Evolutionary conservation across 1,284 basidiomycete genomes (phyloP), one percentile per base, ranked within the genome.

Genomic region (Lignosus rhinocerotis): DNA sequence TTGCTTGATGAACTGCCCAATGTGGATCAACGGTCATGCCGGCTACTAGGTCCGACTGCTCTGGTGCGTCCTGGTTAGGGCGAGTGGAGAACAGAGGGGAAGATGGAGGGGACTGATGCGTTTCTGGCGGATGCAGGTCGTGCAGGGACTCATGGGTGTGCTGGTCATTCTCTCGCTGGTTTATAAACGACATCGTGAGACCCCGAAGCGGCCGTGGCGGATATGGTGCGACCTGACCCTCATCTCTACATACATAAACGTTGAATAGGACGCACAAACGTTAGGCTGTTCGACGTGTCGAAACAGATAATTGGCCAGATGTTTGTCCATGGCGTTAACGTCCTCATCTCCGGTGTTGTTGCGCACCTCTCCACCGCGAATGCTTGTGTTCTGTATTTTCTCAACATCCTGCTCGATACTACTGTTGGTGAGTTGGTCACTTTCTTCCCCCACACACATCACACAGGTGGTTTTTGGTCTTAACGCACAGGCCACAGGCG

Each of bases 341-440:
- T 98, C 21, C 76, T 96, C 42, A 87, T 94, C 59, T 92, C 90
- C 34, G 82, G 83, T 65, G 60, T 89, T 17, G 82, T 83, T 39
- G 93, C 92, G 0, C 76, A 86, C 45, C 81, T 85, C 47, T 82
- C 82, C 1, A 78, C 86, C 16, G 83, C 84, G 51, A 96, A 96
- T 71, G 92, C 94, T 5, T 97, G 94, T 69, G 89, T 92, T 16
- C 83, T 88, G 60, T 98, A 98, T 76, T 97, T 98, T 72, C 85
- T 98, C 58, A 96, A 98, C 70, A 92, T 99, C 55, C 79, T 96
- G 34, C 80, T 98, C 61, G 96, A 99, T 75, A 98, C 96, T 17
- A 98, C 96, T 0, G 76, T 96, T 55, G 96, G 94, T 90, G 63
- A 67, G 85, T 25, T 4, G 25, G 2, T 25, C 41, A 43, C n/a